These are phyloP conservation scores for Termitomyces sp. DNA, from an alignment of 768 basidiomycete genomes.

Conservation along the genomic window DNA sequence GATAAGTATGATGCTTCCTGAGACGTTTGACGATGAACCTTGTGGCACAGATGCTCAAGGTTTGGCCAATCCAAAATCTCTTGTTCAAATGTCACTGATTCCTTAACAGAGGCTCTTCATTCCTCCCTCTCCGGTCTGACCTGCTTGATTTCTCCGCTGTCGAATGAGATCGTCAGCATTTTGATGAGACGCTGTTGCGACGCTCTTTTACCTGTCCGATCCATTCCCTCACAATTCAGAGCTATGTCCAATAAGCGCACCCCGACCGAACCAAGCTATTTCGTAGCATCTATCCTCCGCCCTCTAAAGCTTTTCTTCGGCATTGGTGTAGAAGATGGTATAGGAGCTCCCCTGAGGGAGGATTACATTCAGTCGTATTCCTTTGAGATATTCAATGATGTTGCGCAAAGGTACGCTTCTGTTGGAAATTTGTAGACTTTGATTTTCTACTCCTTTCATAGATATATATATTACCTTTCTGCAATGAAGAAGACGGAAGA, in stretches of 20 bases:
- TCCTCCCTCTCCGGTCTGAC: slow-evolving; percentile 44
- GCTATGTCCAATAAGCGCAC: slow-evolving; percentile 71
- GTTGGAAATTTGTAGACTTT: not conserved
- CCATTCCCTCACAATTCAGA: slow-evolving; percentile 87
- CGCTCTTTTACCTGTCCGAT: slow-evolving; percentile 75
- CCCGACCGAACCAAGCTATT: slow-evolving; percentile 81
- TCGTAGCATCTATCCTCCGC: slow-evolving; percentile 73
- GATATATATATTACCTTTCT: slow-evolving; percentile 75
- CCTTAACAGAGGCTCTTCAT: slow-evolving; percentile 45
- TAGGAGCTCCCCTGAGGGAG: slow-evolving; percentile 53
- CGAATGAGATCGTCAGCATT: slow-evolving; percentile 60
- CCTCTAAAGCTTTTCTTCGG: slow-evolving; percentile 76
- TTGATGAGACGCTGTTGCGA: slow-evolving; percentile 81
- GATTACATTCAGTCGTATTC: slow-evolving; percentile 44
- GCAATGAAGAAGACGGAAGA: slow-evolving; percentile 93
- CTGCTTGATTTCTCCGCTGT: slow-evolving; percentile 49
- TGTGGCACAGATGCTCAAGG: slow-evolving; percentile 47
- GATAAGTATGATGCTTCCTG: slow-evolving; percentile 57
- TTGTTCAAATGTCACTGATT: not conserved
- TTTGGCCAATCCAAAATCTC: slow-evolving; percentile 10
- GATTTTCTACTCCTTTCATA: slow-evolving; percentile 19
- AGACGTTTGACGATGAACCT: slow-evolving; percentile 25
- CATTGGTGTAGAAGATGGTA: slow-evolving; percentile 48
- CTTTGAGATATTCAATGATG: slow-evolving; percentile 63
- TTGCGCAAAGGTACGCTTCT: slow-evolving; percentile 55